Base-by-base conservation (phyloP, 331 rosid species). In the Stylosanthes scabra region DNA sequence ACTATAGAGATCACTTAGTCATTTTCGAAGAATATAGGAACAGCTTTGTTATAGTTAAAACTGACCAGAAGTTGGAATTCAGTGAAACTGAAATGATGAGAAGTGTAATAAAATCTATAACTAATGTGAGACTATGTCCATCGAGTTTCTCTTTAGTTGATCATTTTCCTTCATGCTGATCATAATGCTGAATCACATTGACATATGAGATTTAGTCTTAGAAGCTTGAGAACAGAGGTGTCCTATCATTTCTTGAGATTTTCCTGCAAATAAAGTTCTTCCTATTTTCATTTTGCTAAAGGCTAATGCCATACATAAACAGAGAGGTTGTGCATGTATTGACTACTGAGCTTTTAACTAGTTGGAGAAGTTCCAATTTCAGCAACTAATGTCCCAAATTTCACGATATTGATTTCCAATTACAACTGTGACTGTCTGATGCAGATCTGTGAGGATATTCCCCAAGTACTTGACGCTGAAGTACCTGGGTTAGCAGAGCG, bases 371-470 rank as follows among this genome's bases (percentile, higher is more conserved):
- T 56, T 49, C 29, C 63, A 28, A 58, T 41, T 28, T 79, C 63
- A 29, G 64, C 25, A 59, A 58, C 66, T 63, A 59, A 66, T 42
- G 58, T 46, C 66, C 61, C 42, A 39, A 60, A 64, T 63, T 60
- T 59, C 16, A 6, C n/a, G 40, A 34, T 52, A 8, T 45, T 74
- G 46, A 15, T 71, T 77, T 68, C 55, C 9, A 7, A n/a, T 15
- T 16, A 34, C 71, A 11, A 49, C 55, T 46, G 15, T 68, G 13
- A 40, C 60, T 66, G 58, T 57, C 28, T 60, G 12, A 7, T 45
- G 59, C 85, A 96, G 99, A 91, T 96, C 47, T 92, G 99, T 82
- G 99, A 96, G 85, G 99, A 96, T 81, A 80, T 90, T 85, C 99
- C 99, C 27, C 98, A 96, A 85, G 76, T 87, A 77, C 99, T 96